phyloP scores from a whole-genome alignment of 257 asterid genomes.

The Solanum virginianum region DNA sequence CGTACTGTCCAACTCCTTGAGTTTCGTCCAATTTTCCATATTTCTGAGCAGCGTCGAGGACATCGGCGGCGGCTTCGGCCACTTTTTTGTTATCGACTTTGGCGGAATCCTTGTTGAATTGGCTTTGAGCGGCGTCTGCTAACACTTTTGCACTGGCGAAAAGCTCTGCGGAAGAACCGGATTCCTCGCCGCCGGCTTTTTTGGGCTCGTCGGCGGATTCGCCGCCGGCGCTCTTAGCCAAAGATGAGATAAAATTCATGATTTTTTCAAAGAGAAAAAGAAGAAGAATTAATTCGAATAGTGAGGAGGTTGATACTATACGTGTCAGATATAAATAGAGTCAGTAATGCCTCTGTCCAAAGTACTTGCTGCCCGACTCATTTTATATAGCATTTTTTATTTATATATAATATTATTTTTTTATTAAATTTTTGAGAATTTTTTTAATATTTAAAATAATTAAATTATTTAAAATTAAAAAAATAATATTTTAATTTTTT shows the following conservation, averaged over 20 bases:
- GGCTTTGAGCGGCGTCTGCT: conserved; percentile 42
- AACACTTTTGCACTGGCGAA: conserved; percentile 31
- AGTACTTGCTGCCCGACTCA: accelerated
- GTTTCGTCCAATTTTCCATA: conserved; percentile 40
- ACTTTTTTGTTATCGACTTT: conserved; percentile 24
- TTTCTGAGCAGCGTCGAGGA: conserved; percentile 23
- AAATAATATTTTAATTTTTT: no score
- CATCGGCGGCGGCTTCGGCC: conserved; percentile 38
- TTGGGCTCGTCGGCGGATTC: conserved; percentile 4
- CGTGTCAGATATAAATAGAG: neutral
- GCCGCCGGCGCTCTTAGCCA: neutral
- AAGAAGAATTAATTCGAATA: neutral
- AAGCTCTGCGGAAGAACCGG: conserved; percentile 14
- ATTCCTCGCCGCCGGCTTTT: conserved; percentile 3
- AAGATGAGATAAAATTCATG: neutral
- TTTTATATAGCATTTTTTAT: no score
- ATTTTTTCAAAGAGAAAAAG: neutral
- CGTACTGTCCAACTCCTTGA: conserved; percentile 42
- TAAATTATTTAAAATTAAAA: no score
- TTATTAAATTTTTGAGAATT: no score
- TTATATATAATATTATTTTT: no score
- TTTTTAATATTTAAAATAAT: no score
- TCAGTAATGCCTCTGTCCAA: no score
- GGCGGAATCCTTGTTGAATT: conserved; percentile 14
- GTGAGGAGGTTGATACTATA: neutral